Percentiles rank a stretch among this genome's conserved stretches.
These are phyloP conservation scores for Mollisiaceae sp. DNA, from an alignment of 2,329 filamentous ascomycete genomes.

Conservation along the genomic window DNA sequence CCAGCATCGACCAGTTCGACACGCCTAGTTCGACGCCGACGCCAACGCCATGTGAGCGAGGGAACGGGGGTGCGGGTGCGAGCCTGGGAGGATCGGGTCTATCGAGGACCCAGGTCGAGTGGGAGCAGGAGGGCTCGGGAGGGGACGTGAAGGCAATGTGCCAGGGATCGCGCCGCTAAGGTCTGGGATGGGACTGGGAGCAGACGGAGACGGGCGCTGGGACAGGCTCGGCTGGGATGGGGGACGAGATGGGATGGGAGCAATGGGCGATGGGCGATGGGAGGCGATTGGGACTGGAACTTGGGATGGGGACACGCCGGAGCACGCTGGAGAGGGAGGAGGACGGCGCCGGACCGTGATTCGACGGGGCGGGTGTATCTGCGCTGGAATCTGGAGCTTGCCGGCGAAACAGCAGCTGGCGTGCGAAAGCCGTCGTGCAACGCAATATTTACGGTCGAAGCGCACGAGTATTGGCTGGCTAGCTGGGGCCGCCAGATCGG, in stretches of 20 bases:
- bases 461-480: background rate
- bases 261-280: background rate
- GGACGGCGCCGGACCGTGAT: slow-evolving; percentile 7
- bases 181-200: slow-evolving; percentile 1
- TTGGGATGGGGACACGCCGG: slow-evolving; percentile 2
- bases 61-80: background rate
- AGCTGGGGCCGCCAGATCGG: background rate
- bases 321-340: background rate
- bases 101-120: background rate
- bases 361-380: slow-evolving; percentile 4
- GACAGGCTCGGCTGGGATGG: background rate
- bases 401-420: slow-evolving; percentile 8
- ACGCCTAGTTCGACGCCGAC: background rate
- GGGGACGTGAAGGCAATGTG: background rate
- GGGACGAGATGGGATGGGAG: background rate
- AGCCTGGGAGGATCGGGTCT: background rate
- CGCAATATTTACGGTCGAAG: background rate
- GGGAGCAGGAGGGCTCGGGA: no score
- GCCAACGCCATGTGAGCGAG: slow-evolving; percentile 19
- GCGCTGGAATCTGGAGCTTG: slow-evolving; percentile 12
- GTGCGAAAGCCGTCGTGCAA: slow-evolving; percentile 1
- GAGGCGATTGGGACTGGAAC: background rate
- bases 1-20: background rate
- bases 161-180: slow-evolving; percentile 7
- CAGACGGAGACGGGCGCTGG: background rate